Base-by-base conservation (phyloP, 2,329 filamentous ascomycete species). In the Lasiodiplodia gonubiensis region DNA sequence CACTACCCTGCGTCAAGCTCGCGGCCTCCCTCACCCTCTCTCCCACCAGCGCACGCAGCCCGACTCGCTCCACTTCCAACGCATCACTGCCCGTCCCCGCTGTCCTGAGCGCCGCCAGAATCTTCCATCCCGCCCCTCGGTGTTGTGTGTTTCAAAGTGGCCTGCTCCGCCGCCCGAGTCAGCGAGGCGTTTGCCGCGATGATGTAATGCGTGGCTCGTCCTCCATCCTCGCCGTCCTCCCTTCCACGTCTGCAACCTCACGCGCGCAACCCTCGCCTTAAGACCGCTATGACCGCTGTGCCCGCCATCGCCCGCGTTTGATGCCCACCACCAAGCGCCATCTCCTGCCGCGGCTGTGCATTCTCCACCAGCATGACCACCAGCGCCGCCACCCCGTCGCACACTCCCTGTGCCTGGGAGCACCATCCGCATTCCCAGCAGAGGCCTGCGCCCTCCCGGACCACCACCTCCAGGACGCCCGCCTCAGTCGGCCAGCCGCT, bases 381-480 rank as follows among this genome's bases (percentile, higher is more conserved):
- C 66, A 63, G 51, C 49, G 59, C 66, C 57, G 54, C 61, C 52
- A 65, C 61, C 52, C 61, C 66, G 66, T 53, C 53, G 60, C 60
- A 68, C 67, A 55, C 57, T 52, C 59, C 60, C 52, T 39, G 57
- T 64, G 48, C 57, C 30, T 68, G 51, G 46, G 59, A 68, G 18
- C 67, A 64, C 59, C 66, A 55, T 42, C 49, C 66, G 51, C 66
- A 68, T 57, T 60, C 66, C 66, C 67, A 55, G 63, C 70, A 71
- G 25, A 68, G 72, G 67, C 73, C 75, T 46, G 74, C 76, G 27
- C 72, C 74, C 37, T 76, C 73, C 69, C 72, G 70, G 68, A 70
- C 72, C 23, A 68, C 67, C 48, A 59, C 64, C 18, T 30, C 74
- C 18, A 70, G 74, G 35, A 76, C 73, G 49, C 71, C 75, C 27